A percentile compares a stretch with the other conserved stretches of the same genome.
These are phyloP conservation scores for Fraxinus quadrangulata DNA, from an alignment of 257 asterid genomes.

Conservation along the genomic window DNA sequence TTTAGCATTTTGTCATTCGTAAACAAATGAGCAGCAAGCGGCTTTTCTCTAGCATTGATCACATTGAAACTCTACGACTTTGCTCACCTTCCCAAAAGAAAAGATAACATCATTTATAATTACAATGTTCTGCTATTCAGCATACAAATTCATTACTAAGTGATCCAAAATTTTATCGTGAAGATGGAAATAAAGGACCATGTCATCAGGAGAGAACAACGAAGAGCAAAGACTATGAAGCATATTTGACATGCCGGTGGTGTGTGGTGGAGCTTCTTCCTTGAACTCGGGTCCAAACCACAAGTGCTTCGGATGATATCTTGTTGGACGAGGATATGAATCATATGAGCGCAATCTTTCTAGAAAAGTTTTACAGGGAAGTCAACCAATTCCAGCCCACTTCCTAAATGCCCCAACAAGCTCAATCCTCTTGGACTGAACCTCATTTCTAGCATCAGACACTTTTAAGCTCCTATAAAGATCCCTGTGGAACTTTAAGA, in stretches of 20 bases:
- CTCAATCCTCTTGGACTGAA: conserved; percentile 67
- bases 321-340: neutral
- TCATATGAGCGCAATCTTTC: neutral
- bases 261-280: neutral
- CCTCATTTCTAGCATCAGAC: conserved; percentile 61
- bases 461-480: conserved; percentile 58
- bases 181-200: conserved; percentile 54
- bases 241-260: neutral
- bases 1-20: conserved; percentile 72
- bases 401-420: conserved; percentile 72
- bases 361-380: neutral
- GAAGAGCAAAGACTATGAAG: neutral
- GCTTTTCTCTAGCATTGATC: conserved; percentile 69
- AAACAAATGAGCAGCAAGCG: conserved; percentile 87
- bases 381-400: conserved; percentile 56
- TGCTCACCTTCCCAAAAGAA: conserved; percentile 51
- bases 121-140: neutral
- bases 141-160: neutral
- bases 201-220: neutral
- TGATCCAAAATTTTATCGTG: conserved; percentile 48
- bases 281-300: neutral
- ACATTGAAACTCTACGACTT: conserved; percentile 56
- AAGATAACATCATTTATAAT: neutral
- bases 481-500: conserved; percentile 70
- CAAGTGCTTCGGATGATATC: neutral